Evolutionary conservation across 2,329 filamentous ascomycete species (phyloP).

Genomic region (Juglanconis oblonga): DNA sequence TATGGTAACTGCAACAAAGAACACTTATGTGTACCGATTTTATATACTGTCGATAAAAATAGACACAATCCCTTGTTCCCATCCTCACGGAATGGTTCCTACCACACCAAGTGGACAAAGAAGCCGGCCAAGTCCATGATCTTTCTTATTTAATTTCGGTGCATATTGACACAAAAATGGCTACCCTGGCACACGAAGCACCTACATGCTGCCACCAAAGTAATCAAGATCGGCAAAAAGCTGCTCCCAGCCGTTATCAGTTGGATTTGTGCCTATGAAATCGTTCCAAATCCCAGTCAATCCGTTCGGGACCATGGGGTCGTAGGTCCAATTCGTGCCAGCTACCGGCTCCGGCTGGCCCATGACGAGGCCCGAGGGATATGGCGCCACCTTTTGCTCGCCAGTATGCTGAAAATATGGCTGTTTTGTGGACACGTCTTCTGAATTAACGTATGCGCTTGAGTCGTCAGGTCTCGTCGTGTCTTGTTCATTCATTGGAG

Average conservation of each 20-base stretch:
- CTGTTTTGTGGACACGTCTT: background rate
- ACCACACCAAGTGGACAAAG: background rate
- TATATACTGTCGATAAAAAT: background rate
- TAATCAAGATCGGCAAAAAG: constrained; percentile 21
- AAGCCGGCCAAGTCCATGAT: background rate
- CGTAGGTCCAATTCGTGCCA: background rate
- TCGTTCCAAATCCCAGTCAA: constrained; percentile 15
- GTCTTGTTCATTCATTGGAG: background rate
- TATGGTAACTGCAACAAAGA: background rate
- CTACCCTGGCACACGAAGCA: background rate
- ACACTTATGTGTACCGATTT: background rate
- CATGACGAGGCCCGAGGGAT: background rate
- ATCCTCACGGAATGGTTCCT: background rate
- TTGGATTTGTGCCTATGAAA: constrained; percentile 4
- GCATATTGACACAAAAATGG: background rate
- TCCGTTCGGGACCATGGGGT: background rate
- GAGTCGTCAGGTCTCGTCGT: background rate
- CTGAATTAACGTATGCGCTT: background rate
- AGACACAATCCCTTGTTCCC: background rate
- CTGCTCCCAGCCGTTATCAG: constrained; percentile 18
- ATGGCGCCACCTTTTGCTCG: background rate
- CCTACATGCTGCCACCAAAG: background rate
- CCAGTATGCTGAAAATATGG: background rate
- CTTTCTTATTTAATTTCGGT: too few relatives aligned
- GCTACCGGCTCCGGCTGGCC: background rate